Base-by-base conservation (phyloP, 176 grass and related monocot genomes). In the Alloteropsis semialata region DNA sequence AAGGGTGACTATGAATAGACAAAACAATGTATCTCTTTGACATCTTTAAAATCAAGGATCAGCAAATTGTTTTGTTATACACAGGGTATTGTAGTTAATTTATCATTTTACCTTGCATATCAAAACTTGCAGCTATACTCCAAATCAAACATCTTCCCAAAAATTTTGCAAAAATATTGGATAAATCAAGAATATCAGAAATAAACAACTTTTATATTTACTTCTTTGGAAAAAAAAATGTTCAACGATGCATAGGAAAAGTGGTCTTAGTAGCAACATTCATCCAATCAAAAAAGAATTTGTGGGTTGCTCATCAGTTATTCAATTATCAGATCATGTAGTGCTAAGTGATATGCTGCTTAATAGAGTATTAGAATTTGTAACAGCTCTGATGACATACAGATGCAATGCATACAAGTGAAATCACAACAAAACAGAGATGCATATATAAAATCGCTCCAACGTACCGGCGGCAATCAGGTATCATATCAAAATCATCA, bases 401-500 rank as follows among this genome's bases (percentile, higher is more conserved):
- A 72, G 45, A 39, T 50, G 6, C 51, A 32, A 13, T 60, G 29
- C 32, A 46, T 28, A 54, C 0, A 74, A 25, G 43, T n/a, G n/a
- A n/a, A n/a, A n/a, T 42, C 60, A 76, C 33, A 85, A 69, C 49
- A 72, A 81, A 88, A 55, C 19, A 76, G 2, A 48, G 27, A 50
- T 10, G 21, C 16, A 63, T 37, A 64, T 46, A n/a, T 54, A 36
- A 60, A 48, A 74, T 41, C 8, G 25, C 9, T n/a, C 18, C 39
- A 70, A 82, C 81, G 32, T 97, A 97, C 95, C 90, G 42, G 74
- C 70, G 49, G 65, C 78, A 79, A 84, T 95, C 89, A 79, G 86
- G 81, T 65, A 82, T 66, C 18, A 63, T 74, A 86, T 98, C 90
- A 67, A 88, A 81, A 87, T 95, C 89, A 65, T 88, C 76, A 84